These are phyloP conservation scores for Scleromitrula shiraiana DNA, from an alignment of 2,329 filamentous ascomycete genomes.

Conservation along the genomic window DNA sequence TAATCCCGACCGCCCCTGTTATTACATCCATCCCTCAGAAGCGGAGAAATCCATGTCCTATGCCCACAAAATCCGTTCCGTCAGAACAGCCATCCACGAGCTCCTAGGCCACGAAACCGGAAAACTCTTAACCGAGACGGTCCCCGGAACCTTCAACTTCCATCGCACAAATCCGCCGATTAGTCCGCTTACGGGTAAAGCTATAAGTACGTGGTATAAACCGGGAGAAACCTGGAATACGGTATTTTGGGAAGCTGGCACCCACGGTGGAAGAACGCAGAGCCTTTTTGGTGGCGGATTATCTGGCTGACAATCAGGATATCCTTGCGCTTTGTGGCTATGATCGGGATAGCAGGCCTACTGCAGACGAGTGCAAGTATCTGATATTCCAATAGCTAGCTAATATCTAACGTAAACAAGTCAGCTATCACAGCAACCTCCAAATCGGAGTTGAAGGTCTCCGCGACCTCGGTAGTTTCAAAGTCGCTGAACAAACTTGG, in stretches of 20 bases:
- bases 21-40: not conserved
- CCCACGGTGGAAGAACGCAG: constrained; percentile 52
- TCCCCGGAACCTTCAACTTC: constrained; percentile 49
- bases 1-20: not conserved
- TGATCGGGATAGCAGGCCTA: constrained; percentile 29
- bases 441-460: no score
- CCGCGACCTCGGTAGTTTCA: no score
- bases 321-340: constrained; percentile 38
- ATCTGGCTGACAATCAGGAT: constrained; percentile 37
- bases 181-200: constrained; percentile 45
- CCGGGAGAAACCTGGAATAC: constrained; percentile 56
- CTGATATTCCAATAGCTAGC: no score
- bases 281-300: constrained; percentile 37
- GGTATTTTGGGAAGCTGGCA: constrained; percentile 50
- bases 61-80: not conserved
- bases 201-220: constrained; percentile 50
- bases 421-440: no score
- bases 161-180: constrained; percentile 47
- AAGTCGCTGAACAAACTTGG: no score
- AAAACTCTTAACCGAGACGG: constrained; percentile 49
- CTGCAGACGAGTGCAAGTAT: constrained; percentile 33
- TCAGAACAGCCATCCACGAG: constrained; percentile 44
- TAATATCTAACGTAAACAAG: no score
- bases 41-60: not conserved
- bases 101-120: constrained; percentile 58